These are phyloP conservation scores for Musa balbisiana DNA, from an alignment of 202 grass and related monocot species.

Conservation along the genomic window DNA sequence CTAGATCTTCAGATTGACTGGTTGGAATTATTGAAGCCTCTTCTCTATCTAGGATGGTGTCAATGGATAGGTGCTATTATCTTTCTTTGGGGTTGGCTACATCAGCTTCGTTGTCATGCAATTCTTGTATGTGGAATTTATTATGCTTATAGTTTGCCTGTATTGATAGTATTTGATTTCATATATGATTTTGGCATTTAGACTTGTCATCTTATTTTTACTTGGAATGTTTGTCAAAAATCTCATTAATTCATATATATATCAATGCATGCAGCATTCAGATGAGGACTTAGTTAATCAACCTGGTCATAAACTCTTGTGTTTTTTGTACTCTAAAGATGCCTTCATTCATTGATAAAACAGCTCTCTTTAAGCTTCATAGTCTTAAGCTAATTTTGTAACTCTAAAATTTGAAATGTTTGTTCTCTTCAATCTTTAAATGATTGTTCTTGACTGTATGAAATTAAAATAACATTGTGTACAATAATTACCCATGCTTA, in stretches of 20 bases:
- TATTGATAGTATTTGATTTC: background rate
- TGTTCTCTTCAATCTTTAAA: background rate
- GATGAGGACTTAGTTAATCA: too few relatives aligned
- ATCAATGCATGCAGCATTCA: too few relatives aligned
- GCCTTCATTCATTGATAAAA: background rate
- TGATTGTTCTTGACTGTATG: background rate
- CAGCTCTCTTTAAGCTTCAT: background rate
- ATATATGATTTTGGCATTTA: background rate
- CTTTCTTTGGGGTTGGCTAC: slow-evolving; percentile 77
- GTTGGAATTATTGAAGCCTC: slow-evolving; percentile 47
- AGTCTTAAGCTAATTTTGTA: background rate
- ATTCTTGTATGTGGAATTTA: slow-evolving; percentile 68
- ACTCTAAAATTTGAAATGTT: background rate
- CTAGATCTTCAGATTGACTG: slow-evolving; percentile 54
- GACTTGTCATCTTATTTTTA: background rate
- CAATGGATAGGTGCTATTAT: slow-evolving; percentile 68
- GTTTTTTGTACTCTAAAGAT: too few relatives aligned
- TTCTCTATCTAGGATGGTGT: slow-evolving; percentile 59
- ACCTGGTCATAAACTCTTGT: too few relatives aligned
- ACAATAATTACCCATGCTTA: background rate
- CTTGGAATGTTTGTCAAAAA: too few relatives aligned
- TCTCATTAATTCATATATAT: too few relatives aligned
- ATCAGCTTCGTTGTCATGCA: slow-evolving; percentile 68
- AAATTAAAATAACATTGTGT: background rate
- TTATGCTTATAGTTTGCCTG: slow-evolving; percentile 2